Evolutionary conservation across 208 protist genomes (phyloP), one percentile per base, ranked within the genome.

Genomic region (Leptomonas pyrrhocoris): DNA sequence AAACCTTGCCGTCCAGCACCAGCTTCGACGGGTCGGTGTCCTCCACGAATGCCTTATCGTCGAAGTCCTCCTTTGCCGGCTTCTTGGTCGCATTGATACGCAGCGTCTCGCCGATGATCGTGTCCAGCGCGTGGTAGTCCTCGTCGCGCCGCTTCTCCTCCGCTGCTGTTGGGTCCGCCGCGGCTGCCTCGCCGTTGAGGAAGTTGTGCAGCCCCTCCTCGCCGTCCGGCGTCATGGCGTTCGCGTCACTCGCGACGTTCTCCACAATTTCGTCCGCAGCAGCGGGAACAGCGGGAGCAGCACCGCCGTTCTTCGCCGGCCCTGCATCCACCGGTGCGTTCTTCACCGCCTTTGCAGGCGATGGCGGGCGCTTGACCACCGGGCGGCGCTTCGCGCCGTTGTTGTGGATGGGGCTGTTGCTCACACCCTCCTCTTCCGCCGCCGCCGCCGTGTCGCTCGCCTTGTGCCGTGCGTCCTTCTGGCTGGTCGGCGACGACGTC

Each of bases 1-100:
- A 80, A 23, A 92, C 92, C 58, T 94, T 90, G n/a, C 94, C 94
- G 48, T 96, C 90, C 16, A 98, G 68, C 69, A 95, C 79, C 31
- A 98, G 94, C 62, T 81, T 84, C 45, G 80, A 85, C 0, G 77
- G 73, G 64, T 94, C 86, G 11, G 68, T 67, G 38, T 81, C 79
- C 5, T 68, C 68, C 19, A 51, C 60, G 36, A 84, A 85, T 0
- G 81, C 80, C n/a, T 70, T 73, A 61, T 96, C 92, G 55, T 90
- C 80, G 50, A 93, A 93, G 69, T 94, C 92, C 31, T 81, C 81
- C 28, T 77, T 62, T 13, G 40, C 34, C 28, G 13, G 48, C 42
- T 34, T 27, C 38, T 25, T 69, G 36, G 16, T 60, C 28, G 30
- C 34, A 34, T 78, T 45, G 12, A 43, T 42, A 21, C 57, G 72